Evolutionary conservation across 2,329 filamentous ascomycete species (phyloP).

Genomic region (Fusarium floridanum): DNA sequence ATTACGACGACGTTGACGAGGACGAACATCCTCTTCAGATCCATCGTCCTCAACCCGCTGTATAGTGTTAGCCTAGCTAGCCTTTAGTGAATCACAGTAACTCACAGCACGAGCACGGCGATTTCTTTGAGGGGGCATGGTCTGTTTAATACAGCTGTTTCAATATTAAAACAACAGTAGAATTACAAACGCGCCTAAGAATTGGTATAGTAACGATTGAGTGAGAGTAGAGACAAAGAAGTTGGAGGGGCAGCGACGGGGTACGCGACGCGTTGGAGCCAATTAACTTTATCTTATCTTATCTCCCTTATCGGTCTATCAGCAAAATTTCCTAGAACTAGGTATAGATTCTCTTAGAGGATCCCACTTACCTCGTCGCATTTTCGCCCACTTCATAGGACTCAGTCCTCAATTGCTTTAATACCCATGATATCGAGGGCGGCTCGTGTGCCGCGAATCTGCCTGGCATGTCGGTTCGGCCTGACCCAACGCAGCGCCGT

Average conservation of each 20-base stretch:
- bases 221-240: background rate
- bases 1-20: conserved; percentile 49
- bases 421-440: conserved; percentile 54
- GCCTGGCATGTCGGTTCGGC: conserved; percentile 51
- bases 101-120: conserved; percentile 50
- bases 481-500: conserved; percentile 41
- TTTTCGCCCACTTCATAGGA: conserved; percentile 21
- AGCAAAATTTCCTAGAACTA: conserved; percentile 42
- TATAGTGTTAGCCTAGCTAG: conserved; percentile 9
- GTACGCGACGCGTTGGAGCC: conserved; percentile 40
- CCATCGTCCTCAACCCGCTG: conserved; percentile 48
- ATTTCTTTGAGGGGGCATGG: conserved; percentile 53
- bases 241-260: conserved; percentile 19
- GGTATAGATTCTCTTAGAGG: conserved; percentile 1
- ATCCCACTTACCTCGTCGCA: conserved; percentile 9
- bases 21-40: conserved; percentile 49
- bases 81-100: conserved; percentile 16
- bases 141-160: background rate
- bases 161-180: background rate
- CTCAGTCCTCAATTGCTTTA: conserved; percentile 16
- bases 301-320: conserved; percentile 45
- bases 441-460: conserved; percentile 50
- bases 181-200: background rate
- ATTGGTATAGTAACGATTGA: background rate
- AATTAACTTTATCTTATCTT: conserved; percentile 42